Evolutionary conservation across 2,329 filamentous ascomycete species (phyloP), one percentile per base, ranked within the genome.

Genomic region (Neofusicoccum cordaticola): DNA sequence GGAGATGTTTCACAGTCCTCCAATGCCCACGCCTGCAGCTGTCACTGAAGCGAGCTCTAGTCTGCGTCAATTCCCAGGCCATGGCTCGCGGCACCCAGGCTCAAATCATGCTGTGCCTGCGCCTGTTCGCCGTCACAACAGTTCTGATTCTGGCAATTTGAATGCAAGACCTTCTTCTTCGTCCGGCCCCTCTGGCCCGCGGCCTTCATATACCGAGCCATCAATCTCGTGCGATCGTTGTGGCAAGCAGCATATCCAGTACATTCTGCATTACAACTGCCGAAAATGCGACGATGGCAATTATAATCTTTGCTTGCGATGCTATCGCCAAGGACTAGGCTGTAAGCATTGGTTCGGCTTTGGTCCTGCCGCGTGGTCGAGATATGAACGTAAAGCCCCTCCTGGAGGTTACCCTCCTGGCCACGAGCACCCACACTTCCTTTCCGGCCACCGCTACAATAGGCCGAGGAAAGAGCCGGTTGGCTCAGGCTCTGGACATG

Each of bases 281-380:
- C 76, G 79, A 2, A 81, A 82, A 57, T 97, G 94, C 75, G 82
- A 85, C 15, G 79, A 83, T 5, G 92, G 91, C 0, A 81, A 86
- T 52, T 96, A 89, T 82, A 90, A 93, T 73, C 81, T 97, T 11
- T 98, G 94, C 72, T 78, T 90, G 1, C 83, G 84, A 68, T 98
- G 94, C 79, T 97, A 96, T 75, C 88, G 92, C 34, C 74, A 81
- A 12, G 89, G 89, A 8, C 86, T 86, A 71, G 93, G 93, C 11
- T 98, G 94, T 74, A 82, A 87, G 17, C 86, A 95, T 73, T 97
- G 93, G 92, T 93, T 89, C 70, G 93, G 94, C 1, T 97, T 97
- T 74, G 91, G 91, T 2, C 84, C 89, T 69, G 84, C 85, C 4
- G 92, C 92, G 0, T 86, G 87, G 79, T 79, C 79, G 51, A 87